Evolutionary conservation across 345 rosid genomes (phyloP).

Genomic region (Brassica napus): Da-Ae NC_063445.1:6834001-6834500

Average conservation of each 20-base stretch:
- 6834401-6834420: constrained; percentile 1
- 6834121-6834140: not conserved
- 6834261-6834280: not conserved
- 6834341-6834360: not conserved
- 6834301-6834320: not conserved
- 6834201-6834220: not conserved
- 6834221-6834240: not conserved
- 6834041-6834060: not conserved
- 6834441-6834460: not conserved
- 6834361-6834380: constrained; percentile 20
- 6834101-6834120: not conserved
- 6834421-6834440: not conserved
- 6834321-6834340: not conserved
- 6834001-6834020: not conserved
- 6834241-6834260: not conserved
- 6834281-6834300: not conserved
- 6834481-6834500: not conserved
- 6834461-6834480: not conserved
- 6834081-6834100: not conserved
- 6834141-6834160: too few relatives aligned
- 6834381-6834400: constrained; percentile 32
- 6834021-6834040: not conserved
- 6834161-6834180: not conserved
- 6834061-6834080: not conserved
- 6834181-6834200: not conserved